Evolutionary conservation across 2,329 filamentous ascomycete genomes (phyloP), one percentile per base, ranked within the genome.

Genomic region (Penicillium sp.): DNA sequence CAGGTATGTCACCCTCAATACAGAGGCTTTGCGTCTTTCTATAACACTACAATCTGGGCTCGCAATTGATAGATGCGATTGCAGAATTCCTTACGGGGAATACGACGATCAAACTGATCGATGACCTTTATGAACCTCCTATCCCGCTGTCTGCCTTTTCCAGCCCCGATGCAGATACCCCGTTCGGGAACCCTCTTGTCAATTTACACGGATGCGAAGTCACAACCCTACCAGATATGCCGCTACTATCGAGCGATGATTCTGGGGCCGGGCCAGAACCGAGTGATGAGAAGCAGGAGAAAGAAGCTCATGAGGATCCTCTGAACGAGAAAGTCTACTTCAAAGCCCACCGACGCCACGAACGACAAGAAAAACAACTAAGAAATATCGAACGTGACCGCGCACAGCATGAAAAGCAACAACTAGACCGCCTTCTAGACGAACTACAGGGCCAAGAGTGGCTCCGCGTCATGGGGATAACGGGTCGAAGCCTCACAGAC

Each of bases 401-500:
- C 41, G 86, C 87, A 5, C 87, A 88, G 79, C 87, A 90, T 71
- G 86, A 90, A 67, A 88, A 89, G 67, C 83, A 85, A 51, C 85
- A 89, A 67, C 76, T 90, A n/a, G 87, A 90, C 64, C 81, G 86
- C 7, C 78, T 90, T 17, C 83, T 97, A 7, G 92, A 95, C 58
- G 92, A 92, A 19, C 84, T 99, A 1, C 90, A 92, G 74, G 91
- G 94, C 2, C 92, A 91, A 61, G 95, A 98, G 76, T 99, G 95
- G 95, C 83, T 97, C 60, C 89, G 91, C 64, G 86, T 93, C 4
- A 93, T 99, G 88, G 95, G 94, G 29, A 90, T 98, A 38, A 94
- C 88, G 66, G 92, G 86, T 44, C 80, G 96, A 47, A 96, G 86
- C 44, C 80, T 96, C 44, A 96, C 92, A 0, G 93, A 97, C 72